Evolutionary conservation across 345 rosid genomes (phyloP), one percentile per base, ranked within the genome.

Genomic region (Hibiscus trionum): DNA sequence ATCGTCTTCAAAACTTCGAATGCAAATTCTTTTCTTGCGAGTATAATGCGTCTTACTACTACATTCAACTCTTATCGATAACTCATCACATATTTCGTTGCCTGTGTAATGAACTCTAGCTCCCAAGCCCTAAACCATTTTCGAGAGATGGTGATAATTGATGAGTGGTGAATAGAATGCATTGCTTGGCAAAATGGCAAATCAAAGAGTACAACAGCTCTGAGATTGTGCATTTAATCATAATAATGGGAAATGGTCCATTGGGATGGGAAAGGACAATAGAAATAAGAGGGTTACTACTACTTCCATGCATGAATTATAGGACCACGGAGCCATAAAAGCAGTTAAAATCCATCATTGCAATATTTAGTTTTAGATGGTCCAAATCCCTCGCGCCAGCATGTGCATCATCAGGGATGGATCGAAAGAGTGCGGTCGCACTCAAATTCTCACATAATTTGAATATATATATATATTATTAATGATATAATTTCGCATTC

Each of bases 291-390:
- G 47, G 49, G 75, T 74, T 79, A 69, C 7, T 58, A 11, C 72
- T 72, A 69, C 69, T 21, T 12, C 75, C 73, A 46, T 56, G 61
- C 31, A 56, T 77, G 72, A 76, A 39, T 39, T 39, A 39, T 11
- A 33, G 86, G 86, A 85, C 86, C 88, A 85, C 84, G 26, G 11
- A 29, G 37, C 66, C 73, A 72, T 79, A 65, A 82, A 75, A 73
- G 73, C 79, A 65, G 68, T 67, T 53, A 7, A 61, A 66, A 46
- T 75, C 47, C n/a, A 63, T 67, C 63, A 46, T 47, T 46, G 15
- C 31, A 46, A 33, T 46, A 66, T 49, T 47, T 49, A 66, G 71
- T 52, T 0, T 46, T 53, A 33, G 50, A 80, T 80, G 88, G 83
- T 73, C 84, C 88, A 77, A 74, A 72, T 61, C 10, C 44, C 9